These are phyloP conservation scores for Cutaneotrichosporon daszewskae DNA, from an alignment of 1,284 basidiomycete species.

Conservation along the genomic window DNA sequence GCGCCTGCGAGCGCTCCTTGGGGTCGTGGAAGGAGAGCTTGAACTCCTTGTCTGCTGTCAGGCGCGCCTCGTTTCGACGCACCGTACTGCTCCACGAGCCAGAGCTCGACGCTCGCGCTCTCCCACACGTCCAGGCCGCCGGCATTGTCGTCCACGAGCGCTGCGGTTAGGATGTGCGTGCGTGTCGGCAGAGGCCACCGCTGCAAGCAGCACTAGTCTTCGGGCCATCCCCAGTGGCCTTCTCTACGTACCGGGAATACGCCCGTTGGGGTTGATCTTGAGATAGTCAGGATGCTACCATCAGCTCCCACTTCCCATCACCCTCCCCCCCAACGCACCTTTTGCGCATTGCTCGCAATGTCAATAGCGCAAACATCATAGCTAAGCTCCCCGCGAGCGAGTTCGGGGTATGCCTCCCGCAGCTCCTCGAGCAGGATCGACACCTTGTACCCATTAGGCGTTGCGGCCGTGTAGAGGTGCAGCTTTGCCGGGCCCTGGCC, in stretches of 20 bases:
- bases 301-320: background rate
- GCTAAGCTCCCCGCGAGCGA: conserved; percentile 46
- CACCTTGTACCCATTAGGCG: conserved; percentile 61
- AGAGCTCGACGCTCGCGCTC: conserved; percentile 61
- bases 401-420: conserved; percentile 54
- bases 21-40: conserved; percentile 56
- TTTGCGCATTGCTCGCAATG: conserved; percentile 48
- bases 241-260: conserved; percentile 63
- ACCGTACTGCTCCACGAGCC: conserved; percentile 58
- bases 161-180: no score
- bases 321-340: conserved; percentile 32
- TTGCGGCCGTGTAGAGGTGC: conserved; percentile 59
- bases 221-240: no score
- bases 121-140: conserved; percentile 62
- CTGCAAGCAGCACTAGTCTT: no score
- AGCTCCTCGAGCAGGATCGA: conserved; percentile 65
- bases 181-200: no score
- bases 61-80: background rate
- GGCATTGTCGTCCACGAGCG: conserved; percentile 45
- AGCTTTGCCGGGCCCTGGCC: conserved; percentile 43
- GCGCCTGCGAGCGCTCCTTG: conserved; percentile 53
- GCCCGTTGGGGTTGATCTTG: conserved; percentile 60
- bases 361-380: conserved; percentile 55
- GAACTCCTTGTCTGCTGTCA: conserved; percentile 46
- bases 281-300: conserved; percentile 56